Evolutionary conservation across 2,329 filamentous ascomycete genomes (phyloP).

Genomic region (Cadophora malorum): DNA sequence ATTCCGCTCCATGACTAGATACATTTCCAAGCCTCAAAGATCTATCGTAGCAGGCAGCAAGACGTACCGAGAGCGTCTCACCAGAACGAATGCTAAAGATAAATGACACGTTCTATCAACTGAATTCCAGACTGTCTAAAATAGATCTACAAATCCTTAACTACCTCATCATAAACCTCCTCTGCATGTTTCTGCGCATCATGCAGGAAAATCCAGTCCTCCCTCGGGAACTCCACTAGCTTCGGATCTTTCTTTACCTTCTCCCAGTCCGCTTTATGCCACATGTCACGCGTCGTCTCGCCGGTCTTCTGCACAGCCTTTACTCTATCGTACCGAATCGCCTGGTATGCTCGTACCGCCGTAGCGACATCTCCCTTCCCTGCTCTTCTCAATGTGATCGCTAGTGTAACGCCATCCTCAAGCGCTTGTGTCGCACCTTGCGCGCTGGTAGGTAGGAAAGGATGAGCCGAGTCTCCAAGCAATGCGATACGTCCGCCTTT

Average conservation of each 20-base stretch:
- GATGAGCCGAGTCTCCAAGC: slow-evolving; percentile 71
- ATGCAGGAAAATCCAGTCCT: slow-evolving; percentile 36
- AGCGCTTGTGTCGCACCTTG: slow-evolving; percentile 62
- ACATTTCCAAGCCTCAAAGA: not conserved
- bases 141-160: slow-evolving; percentile 4
- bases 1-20: not conserved
- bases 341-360: slow-evolving; percentile 33
- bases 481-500: slow-evolving; percentile 47
- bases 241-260: slow-evolving; percentile 37
- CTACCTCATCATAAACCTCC: slow-evolving; percentile 31
- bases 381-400: slow-evolving; percentile 42
- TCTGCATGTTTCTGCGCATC: slow-evolving; percentile 40
- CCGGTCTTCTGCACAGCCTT: slow-evolving; percentile 38
- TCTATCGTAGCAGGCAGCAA: not conserved
- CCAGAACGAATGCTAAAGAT: not conserved
- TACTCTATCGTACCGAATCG: slow-evolving; percentile 37
- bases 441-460: slow-evolving; percentile 72
- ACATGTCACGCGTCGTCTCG: slow-evolving; percentile 38
- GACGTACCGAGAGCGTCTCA: not conserved
- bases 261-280: slow-evolving; percentile 38
- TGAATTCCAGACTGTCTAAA: not conserved
- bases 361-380: slow-evolving; percentile 33
- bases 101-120: not conserved
- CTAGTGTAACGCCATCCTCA: slow-evolving; percentile 49
- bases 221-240: slow-evolving; percentile 32